Evolutionary conservation across 1,139 yeast genomes (phyloP), one percentile per base, ranked within the genome.

Genomic region (Sugiyamaella pinicola): DNA sequence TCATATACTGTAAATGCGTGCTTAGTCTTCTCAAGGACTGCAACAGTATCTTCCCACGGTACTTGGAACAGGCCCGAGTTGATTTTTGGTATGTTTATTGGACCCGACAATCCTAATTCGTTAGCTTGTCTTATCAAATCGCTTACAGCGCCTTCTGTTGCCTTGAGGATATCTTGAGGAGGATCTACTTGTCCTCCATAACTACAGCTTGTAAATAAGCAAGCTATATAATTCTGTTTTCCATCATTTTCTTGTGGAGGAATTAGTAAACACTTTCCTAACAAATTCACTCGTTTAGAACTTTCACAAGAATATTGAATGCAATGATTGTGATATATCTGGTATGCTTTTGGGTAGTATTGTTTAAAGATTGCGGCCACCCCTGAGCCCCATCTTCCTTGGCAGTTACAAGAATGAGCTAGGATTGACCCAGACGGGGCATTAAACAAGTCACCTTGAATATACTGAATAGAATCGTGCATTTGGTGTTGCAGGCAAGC

Each of bases 321-420:
- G 64, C 93, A 85, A 62, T 81, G 78, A 0, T 71, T 62, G 13
- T 68, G 69, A 65, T 86, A 84, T 8, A 60, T 53, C 41, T 64
- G 59, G 60, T 77, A 83, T 1, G 88, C 76, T 1, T 71, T 63
- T 1, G 87, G 88, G 64, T 74, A 85, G 51, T 73, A 65, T 26
- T 61, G 58, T 33, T 74, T 73, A 64, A 86, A 82, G 7, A 68
- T 73, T 1, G 73, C 73, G 0, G 91, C 93, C 2, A 88, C 80
- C 0, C 96, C 96, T 0, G 87, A 93, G 3, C 95, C 95, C 96
- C 96, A 88, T 0, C 77, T 65, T 0, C 96, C 96, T 31, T 76
- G 74, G 51, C 90, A 83, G 64, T 88, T 88, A 64, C 96, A 88
- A 0, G 96, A 84, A 65, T 88, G 96, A 1, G 84, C 85, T 9